Evolutionary conservation across 768 basidiomycete genomes (phyloP).

Genomic region (Butyriboletus loyo): DNA sequence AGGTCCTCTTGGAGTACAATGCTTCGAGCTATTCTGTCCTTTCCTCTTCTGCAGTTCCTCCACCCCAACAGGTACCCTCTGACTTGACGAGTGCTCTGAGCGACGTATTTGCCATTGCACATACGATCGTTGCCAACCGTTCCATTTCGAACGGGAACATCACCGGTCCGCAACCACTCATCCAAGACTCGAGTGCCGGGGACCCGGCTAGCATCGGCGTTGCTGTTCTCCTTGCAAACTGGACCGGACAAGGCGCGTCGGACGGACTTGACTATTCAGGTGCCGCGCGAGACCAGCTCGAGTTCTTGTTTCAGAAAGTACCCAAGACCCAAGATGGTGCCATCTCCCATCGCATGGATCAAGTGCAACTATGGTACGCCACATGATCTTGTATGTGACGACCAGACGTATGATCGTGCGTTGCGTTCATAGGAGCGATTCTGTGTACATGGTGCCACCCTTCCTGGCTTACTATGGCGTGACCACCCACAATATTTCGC

Average conservation of each 20-base stretch:
- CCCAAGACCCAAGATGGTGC: slow-evolving; percentile 74
- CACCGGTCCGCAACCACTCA: slow-evolving; percentile 55
- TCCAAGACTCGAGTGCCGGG: slow-evolving; percentile 58
- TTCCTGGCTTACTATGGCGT: slow-evolving; percentile 86
- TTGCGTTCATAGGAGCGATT: slow-evolving; percentile 59
- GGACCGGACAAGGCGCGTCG: slow-evolving; percentile 37
- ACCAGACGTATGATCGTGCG: neutral
- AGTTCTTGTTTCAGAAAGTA: slow-evolving; percentile 54
- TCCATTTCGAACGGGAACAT: slow-evolving; percentile 39
- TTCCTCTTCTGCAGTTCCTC: slow-evolving; percentile 26
- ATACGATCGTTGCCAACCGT: slow-evolving; percentile 47
- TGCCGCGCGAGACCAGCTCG: slow-evolving; percentile 64
- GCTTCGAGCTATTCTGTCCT: slow-evolving; percentile 46
- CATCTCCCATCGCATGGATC: slow-evolving; percentile 67
- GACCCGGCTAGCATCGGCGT: slow-evolving; percentile 82
- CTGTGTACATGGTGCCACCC: slow-evolving; percentile 81
- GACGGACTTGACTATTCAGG: slow-evolving; percentile 54
- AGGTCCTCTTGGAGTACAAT: slow-evolving; percentile 51
- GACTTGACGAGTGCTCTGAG: slow-evolving; percentile 35
- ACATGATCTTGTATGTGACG: neutral
- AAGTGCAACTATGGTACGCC: slow-evolving; percentile 69
- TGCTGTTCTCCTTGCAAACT: slow-evolving; percentile 61
- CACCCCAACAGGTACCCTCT: slow-evolving; percentile 23
- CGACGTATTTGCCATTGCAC: slow-evolving; percentile 57
- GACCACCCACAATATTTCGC: slow-evolving; percentile 49